Conservation (phyloP, 177 flowering plant species). For the Vitis hybrid region DNA sequence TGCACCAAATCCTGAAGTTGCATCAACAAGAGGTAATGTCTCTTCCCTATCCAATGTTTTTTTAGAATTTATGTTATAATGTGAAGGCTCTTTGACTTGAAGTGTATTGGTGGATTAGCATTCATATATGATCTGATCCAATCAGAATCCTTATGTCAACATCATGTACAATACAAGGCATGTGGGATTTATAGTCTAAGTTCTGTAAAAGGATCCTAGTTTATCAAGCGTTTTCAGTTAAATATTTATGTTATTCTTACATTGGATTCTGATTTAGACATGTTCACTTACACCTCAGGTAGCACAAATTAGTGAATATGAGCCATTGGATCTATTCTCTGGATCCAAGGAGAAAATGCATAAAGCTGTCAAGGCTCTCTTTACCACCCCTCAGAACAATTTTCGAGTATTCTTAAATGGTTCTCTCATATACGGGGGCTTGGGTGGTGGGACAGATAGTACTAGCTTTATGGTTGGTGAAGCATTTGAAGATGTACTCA, state of each 20-base stretch:
- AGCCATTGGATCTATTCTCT: conserved; percentile 89
- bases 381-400: conserved; percentile 83
- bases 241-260: neutral
- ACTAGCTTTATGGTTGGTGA: conserved; percentile 27
- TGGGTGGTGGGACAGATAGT: conserved; percentile 53
- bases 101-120: neutral
- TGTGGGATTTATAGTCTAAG: neutral
- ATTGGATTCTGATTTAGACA: neutral
- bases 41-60: neutral
- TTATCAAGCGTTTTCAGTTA: no score
- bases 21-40: conserved; percentile 62
- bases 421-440: conserved; percentile 66
- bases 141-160: neutral
- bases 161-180: no score
- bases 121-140: neutral
- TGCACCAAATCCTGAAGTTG: conserved; percentile 89
- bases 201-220: neutral
- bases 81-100: neutral
- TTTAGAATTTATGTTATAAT: neutral
- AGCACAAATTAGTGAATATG: conserved; percentile 67
- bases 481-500: conserved; percentile 59
- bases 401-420: conserved; percentile 87
- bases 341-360: conserved; percentile 62
- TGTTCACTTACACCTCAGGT: conserved; percentile 46
- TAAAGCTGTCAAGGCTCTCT: conserved; percentile 71